Evolutionary conservation across 2,329 filamentous ascomycete genomes (phyloP).

Genomic region (Paraphoma chrysanthemicola): DNA sequence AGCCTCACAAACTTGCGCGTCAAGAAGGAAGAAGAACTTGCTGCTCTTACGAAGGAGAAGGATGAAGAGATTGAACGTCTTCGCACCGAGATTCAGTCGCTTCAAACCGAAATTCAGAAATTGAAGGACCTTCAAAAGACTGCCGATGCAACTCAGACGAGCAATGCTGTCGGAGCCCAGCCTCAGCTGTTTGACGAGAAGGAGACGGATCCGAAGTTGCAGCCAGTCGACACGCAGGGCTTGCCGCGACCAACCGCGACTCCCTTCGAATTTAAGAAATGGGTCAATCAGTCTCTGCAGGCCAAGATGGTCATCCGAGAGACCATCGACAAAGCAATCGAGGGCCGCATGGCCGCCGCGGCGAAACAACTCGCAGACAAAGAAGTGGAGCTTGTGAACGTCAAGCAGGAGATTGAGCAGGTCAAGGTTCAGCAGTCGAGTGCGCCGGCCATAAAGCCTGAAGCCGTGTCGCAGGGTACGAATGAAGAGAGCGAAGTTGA

Average conservation of each 20-base stretch:
- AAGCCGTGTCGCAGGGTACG: neutral
- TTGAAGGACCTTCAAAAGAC: slow-evolving; percentile 2
- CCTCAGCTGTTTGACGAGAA: neutral
- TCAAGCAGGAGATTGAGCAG: neutral
- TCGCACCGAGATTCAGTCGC: slow-evolving; percentile 5
- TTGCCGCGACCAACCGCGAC: neutral
- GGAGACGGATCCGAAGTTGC: slow-evolving; percentile 6
- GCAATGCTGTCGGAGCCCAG: too few relatives aligned
- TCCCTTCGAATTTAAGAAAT: neutral
- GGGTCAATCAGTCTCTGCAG: neutral
- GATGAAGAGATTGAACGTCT: slow-evolving; percentile 44
- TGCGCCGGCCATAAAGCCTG: neutral
- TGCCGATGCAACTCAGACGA: too few relatives aligned
- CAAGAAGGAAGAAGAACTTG: slow-evolving; percentile 59
- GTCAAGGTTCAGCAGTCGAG: neutral
- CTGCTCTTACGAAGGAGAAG: slow-evolving; percentile 50
- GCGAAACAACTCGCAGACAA: slow-evolving; percentile 11
- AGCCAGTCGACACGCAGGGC: neutral
- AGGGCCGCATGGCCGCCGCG: neutral
- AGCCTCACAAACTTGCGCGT: too few relatives aligned
- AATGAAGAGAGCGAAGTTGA: neutral
- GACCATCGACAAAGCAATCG: neutral
- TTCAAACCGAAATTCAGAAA: slow-evolving; percentile 6
- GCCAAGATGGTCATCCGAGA: slow-evolving; percentile 1
- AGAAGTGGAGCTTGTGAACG: neutral